These are phyloP conservation scores for Neofusicoccum cordaticola DNA, from an alignment of 2,329 filamentous ascomycete species.

Conservation along the genomic window DNA sequence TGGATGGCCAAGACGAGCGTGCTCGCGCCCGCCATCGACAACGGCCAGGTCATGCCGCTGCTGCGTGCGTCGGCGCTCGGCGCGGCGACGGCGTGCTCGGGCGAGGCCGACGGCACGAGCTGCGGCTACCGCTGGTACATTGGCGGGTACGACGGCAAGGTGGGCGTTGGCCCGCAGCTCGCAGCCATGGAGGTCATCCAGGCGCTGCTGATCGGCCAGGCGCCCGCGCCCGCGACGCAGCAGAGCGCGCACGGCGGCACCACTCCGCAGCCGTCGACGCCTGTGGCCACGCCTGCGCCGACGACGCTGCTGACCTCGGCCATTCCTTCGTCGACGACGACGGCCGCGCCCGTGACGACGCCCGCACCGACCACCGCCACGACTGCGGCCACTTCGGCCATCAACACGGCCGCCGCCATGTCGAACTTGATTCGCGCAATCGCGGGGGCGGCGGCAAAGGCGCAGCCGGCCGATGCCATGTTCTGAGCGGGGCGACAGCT, in stretches of 20 bases:
- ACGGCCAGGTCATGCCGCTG: conserved; percentile 47
- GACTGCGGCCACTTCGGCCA: not conserved
- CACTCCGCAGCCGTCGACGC: no score
- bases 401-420: not conserved
- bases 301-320: not conserved
- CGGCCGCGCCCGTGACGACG: not conserved
- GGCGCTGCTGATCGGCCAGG: conserved; percentile 28
- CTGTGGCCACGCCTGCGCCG: not conserved
- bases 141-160: conserved; percentile 45
- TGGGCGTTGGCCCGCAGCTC: conserved; percentile 60
- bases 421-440: not conserved
- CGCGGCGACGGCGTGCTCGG: conserved; percentile 55
- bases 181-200: conserved; percentile 55
- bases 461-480: not conserved
- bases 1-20: conserved; percentile 43
- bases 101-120: conserved; percentile 44
- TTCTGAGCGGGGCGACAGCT: not conserved
- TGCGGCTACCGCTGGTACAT: conserved; percentile 48
- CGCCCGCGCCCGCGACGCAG: not conserved
- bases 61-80: conserved; percentile 54
- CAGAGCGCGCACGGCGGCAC: not conserved
- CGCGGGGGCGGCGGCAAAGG: not conserved
- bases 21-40: conserved; percentile 35
- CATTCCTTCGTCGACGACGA: not conserved
- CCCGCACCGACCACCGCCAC: not conserved